These are phyloP conservation scores for Pseudocercospora fijiensis DNA, from an alignment of 2,329 filamentous ascomycete species.

Conservation along the genomic window DNA sequence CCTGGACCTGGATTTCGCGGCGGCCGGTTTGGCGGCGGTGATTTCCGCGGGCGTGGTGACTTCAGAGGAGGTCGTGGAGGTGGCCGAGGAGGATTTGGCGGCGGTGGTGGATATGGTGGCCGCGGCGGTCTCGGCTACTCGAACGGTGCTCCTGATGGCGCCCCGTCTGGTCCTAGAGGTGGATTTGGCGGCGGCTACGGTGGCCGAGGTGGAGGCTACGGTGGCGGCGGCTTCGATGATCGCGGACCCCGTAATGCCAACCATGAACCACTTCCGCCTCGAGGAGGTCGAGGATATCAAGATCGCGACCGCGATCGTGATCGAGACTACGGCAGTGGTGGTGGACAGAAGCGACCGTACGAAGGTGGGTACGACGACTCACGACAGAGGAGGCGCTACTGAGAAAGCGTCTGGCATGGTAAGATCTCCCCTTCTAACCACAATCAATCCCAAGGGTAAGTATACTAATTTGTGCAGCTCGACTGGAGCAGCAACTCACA, in stretches of 20 bases:
- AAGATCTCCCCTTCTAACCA: conserved; percentile 21
- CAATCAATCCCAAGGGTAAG: conserved; percentile 23
- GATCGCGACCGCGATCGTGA: conserved; percentile 44
- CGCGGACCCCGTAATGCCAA: conserved; percentile 70
- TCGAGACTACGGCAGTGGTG: conserved; percentile 45
- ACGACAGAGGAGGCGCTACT: conserved; percentile 61
- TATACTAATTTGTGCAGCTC: conserved; percentile 28
- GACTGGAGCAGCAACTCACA: conserved; percentile 20
- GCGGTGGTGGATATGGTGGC: conserved; percentile 33
- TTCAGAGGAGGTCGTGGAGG: conserved; percentile 48
- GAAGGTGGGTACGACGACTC: conserved; percentile 80
- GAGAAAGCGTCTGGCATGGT: conserved; percentile 21
- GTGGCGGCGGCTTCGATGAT: conserved; percentile 39
- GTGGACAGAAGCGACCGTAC: conserved; percentile 60
- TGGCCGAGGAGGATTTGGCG: conserved; percentile 41
- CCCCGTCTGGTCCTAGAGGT: conserved; percentile 49
- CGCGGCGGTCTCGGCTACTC: conserved; percentile 42
- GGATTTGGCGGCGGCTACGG: conserved; percentile 36
- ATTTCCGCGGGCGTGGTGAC: conserved; percentile 56
- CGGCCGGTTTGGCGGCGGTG: conserved; percentile 58
- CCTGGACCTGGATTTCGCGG: conserved; percentile 54
- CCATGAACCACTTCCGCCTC: conserved; percentile 74
- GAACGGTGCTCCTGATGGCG: conserved; percentile 48
- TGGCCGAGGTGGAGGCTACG: conserved; percentile 37
- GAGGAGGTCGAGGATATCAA: conserved; percentile 55